Evolutionary conservation across 108 stramenopile genomes (phyloP), one percentile per base, ranked within the genome.

Genomic region (Cyclotella cryptica): DNA sequence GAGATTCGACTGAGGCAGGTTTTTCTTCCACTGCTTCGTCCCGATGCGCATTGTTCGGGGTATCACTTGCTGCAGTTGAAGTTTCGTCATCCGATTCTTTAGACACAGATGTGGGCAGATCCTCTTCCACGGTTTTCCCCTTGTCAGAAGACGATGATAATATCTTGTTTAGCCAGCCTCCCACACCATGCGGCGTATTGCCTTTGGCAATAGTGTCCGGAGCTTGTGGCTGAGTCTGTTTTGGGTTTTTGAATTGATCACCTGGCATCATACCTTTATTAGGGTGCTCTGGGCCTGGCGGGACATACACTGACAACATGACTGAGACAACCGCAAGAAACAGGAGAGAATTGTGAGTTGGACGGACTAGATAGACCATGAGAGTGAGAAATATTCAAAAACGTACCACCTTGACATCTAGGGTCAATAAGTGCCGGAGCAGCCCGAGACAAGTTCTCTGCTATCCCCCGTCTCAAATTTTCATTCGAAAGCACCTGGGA

Each of bases 341-440:
- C n/a, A 24, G 19, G 2, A 26, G 4, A 24, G 55, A 22, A 24
- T 3, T n/a, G 24, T 57, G 24, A 24, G 47, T 24, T 12, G n/a
- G 22, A 26, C 7, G 24, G 21, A 12, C 1, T 24, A 24, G 12
- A 12, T 1, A 22, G 55, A 12, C 19, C 1, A 57, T 24, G 21
- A 8, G 24, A 57, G 24, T 24, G n/a, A 8, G 35, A 10, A 61
- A 10, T 1, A 39, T 39, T 5, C 22, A 26, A 57, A 9, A 39
- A 39, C 60, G 11, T 61, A 39, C 29, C 60, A 39, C 96, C 96
- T 74, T 94, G 93, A 70, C 96, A 96, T 66, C 92, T 88, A 13
- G 93, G 91, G 81, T 96, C 93, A 21, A 89, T 83, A 7, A 96
- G 80, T 18, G 96, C 96, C n/a, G 93, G 96, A 17, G 96, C 96